Evolutionary conservation across 805 yeast species (phyloP).

Genomic region (Jamesozyma rosinii): DNA sequence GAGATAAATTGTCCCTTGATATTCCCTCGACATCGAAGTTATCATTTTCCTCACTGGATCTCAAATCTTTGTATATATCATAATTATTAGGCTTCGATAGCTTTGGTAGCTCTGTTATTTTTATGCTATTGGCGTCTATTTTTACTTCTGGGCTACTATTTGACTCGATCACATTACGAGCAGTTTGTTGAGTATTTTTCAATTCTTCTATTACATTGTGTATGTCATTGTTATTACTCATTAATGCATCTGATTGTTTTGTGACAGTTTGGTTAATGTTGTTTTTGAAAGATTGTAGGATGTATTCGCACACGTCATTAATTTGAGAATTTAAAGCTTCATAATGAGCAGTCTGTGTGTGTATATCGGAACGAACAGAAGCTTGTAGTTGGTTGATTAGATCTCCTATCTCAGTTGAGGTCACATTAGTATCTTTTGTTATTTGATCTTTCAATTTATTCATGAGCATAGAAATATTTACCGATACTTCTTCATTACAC

Average conservation of each 20-base stretch:
- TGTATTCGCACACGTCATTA: slow-evolving; percentile 2
- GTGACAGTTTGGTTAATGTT: slow-evolving; percentile 11
- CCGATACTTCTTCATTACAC: slow-evolving; percentile 1
- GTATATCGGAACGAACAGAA: background rate
- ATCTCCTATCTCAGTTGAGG: background rate
- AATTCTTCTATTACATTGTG: background rate
- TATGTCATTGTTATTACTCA: slow-evolving; percentile 3
- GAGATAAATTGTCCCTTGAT: slow-evolving; percentile 1
- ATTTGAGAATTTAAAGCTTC: background rate
- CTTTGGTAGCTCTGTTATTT: slow-evolving; percentile 8
- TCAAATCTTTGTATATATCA: slow-evolving; percentile 8
- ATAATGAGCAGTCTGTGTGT: background rate
- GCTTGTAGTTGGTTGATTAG: background rate
- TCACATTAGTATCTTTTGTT: background rate
- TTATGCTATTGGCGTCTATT: background rate
- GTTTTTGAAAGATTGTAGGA: slow-evolving; percentile 5
- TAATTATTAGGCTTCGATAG: slow-evolving; percentile 11
- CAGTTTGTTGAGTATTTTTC: background rate
- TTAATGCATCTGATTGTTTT: slow-evolving; percentile 10
- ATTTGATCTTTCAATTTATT: background rate
- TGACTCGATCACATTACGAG: background rate
- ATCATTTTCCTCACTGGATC: background rate
- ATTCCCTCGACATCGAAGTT: background rate
- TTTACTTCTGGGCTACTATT: slow-evolving; percentile 1
- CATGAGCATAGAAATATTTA: background rate